Evolutionary conservation across 306 rosid genomes (phyloP).

Genomic region (Cercis canadensis): DNA sequence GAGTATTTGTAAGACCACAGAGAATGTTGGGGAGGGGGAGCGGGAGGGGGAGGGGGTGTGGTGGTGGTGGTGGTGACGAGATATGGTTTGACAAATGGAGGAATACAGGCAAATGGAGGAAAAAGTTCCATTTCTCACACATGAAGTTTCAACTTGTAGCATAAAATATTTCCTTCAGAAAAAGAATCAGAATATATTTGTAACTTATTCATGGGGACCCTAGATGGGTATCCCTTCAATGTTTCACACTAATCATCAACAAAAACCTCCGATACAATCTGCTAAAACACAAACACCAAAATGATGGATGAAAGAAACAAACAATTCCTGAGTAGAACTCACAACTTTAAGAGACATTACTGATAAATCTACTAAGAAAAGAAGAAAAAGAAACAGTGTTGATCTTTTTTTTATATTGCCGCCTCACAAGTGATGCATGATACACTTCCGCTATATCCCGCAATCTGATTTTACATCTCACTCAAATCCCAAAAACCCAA

Average conservation of each 20-base stretch:
- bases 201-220: slow-evolving; percentile 76
- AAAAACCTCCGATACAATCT: slow-evolving; percentile 68
- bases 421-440: slow-evolving; percentile 91
- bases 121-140: slow-evolving; percentile 32
- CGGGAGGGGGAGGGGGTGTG: no score
- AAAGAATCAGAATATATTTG: slow-evolving; percentile 62
- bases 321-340: slow-evolving; percentile 66
- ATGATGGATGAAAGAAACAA: slow-evolving; percentile 53
- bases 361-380: slow-evolving; percentile 54
- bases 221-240: slow-evolving; percentile 68
- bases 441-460: slow-evolving; percentile 96
- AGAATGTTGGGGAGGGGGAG: no score
- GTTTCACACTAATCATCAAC: slow-evolving; percentile 81
- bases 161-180: slow-evolving; percentile 37
- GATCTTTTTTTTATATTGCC: slow-evolving; percentile 57
- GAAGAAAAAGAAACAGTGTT: slow-evolving; percentile 36
- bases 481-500: slow-evolving; percentile 68
- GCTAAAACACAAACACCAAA: slow-evolving; percentile 63
- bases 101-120: background rate
- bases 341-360: slow-evolving; percentile 67
- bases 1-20: no score
- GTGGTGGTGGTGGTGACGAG: no score
- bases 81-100: no score
- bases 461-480: slow-evolving; percentile 99
- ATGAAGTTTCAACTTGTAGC: slow-evolving; percentile 39